A percentile compares a stretch with the other conserved stretches of the same genome.
phyloP scores from a whole-genome alignment of 805 yeast species.

The Yamadazyma ubonensis region DNA sequence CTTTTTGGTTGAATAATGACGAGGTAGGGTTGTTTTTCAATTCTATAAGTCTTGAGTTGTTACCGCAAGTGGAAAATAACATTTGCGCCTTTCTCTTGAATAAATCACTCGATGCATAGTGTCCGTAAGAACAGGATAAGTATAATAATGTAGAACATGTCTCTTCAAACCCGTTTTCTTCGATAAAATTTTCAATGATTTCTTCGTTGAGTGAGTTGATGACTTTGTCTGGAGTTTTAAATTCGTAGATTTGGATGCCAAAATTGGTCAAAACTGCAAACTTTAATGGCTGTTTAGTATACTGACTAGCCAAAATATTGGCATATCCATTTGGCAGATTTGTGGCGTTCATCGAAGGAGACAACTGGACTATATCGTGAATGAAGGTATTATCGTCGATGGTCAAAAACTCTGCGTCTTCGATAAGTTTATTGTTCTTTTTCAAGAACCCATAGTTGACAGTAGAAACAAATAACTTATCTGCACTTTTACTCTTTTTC shows the following conservation, averaged over 20 bases:
- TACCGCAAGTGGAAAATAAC: conserved; percentile 54
- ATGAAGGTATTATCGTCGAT: conserved; percentile 40
- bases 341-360: conserved; percentile 71
- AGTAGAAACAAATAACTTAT: conserved; percentile 66
- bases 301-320: conserved; percentile 85
- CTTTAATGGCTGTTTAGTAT: conserved; percentile 60
- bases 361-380: conserved; percentile 69
- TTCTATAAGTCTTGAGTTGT: conserved; percentile 43
- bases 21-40: conserved; percentile 11
- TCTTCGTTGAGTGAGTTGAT: conserved; percentile 66
- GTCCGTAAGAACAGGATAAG: conserved; percentile 71
- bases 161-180: conserved; percentile 83
- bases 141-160: conserved; percentile 86
- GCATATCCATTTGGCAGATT: conserved; percentile 78
- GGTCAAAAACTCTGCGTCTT: conserved; percentile 73
- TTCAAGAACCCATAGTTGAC: conserved; percentile 85
- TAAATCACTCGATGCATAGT: conserved; percentile 48
- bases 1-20: conserved; percentile 8
- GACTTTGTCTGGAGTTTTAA: conserved; percentile 76
- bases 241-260: conserved; percentile 74
- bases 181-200: conserved; percentile 65
- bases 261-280: conserved; percentile 81
- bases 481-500: conserved; percentile 43
- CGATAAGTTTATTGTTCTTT: conserved; percentile 66
- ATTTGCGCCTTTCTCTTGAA: conserved; percentile 48